phyloP scores from a whole-genome alignment of 768 basidiomycete genomes.

The Lentinula edodes region DNA sequence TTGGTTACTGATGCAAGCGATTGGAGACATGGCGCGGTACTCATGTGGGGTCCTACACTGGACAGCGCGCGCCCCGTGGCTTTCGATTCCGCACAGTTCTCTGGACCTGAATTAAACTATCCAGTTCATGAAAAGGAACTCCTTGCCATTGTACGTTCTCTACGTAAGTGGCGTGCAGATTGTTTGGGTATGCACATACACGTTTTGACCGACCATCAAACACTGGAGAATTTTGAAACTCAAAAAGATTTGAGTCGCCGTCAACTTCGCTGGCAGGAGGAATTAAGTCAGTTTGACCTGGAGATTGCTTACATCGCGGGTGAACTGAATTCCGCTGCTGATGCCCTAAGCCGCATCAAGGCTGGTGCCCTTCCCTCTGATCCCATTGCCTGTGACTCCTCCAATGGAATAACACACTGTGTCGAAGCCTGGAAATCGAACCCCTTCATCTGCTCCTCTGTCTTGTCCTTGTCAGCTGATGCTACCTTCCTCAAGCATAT shows the following conservation, averaged over 20 bases:
- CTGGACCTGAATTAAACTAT: conserved; percentile 12
- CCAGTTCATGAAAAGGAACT: too few relatives aligned
- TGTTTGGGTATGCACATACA: too few relatives aligned
- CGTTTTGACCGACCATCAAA: conserved; percentile 20
- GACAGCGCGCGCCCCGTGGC: conserved; percentile 24
- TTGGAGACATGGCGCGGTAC: conserved; percentile 18
- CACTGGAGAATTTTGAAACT: conserved; percentile 19
- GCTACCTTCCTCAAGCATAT: too few relatives aligned
- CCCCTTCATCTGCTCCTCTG: too few relatives aligned
- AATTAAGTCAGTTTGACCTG: conserved; percentile 23
- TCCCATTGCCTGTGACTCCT: too few relatives aligned
- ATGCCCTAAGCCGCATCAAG: conserved; percentile 13
- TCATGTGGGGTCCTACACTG: conserved; percentile 19
- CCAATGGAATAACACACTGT: too few relatives aligned
- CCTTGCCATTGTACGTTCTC: too few relatives aligned
- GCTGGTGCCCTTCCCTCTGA: too few relatives aligned
- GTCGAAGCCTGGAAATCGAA: too few relatives aligned
- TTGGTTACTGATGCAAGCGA: conserved; percentile 24
- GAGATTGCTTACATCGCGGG: conserved; percentile 19
- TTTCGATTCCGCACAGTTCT: conserved; percentile 18
- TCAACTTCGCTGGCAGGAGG: conserved; percentile 23
- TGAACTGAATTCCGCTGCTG: conserved; percentile 19
- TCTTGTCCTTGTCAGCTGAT: too few relatives aligned
- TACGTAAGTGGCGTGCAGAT: too few relatives aligned
- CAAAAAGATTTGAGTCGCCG: conserved; percentile 20